Evolutionary conservation across 2,329 filamentous ascomycete species (phyloP).

Genomic region (Fusarium albidum): DNA sequence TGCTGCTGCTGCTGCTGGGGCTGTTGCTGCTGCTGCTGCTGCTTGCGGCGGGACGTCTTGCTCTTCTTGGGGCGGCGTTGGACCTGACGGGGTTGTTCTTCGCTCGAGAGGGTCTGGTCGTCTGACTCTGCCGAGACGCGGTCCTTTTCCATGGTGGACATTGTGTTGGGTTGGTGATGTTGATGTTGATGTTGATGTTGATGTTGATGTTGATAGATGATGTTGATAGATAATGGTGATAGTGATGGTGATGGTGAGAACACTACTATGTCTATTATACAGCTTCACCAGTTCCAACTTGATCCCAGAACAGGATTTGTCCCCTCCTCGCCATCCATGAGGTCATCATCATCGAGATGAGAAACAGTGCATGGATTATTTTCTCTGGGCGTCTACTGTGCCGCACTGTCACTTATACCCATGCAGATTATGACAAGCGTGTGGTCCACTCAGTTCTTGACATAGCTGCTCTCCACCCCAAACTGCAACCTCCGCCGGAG

Average conservation of each 20-base stretch:
- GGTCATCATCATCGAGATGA: conserved; percentile 42
- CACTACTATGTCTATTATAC: no score
- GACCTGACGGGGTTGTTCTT: conserved; percentile 35
- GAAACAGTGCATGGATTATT: conserved; percentile 22
- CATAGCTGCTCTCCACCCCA: conserved; percentile 57
- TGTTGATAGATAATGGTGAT: not conserved
- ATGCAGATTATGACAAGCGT: conserved; percentile 3
- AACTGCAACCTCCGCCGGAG: conserved; percentile 51
- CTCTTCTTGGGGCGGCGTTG: conserved; percentile 42
- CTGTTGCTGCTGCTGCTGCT: conserved; percentile 25
- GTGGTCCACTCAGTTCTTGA: conserved; percentile 44
- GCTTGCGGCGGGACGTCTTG: conserved; percentile 41
- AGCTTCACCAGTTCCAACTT: conserved; percentile 25
- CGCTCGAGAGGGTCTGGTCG: conserved; percentile 34
- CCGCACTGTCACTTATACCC: not conserved
- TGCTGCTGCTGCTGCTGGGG: no score
- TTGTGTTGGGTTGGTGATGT: conserved; percentile 14
- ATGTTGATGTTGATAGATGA: not conserved
- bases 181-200: not conserved
- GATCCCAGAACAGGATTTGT: conserved; percentile 44
- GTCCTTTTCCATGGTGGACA: conserved; percentile 42
- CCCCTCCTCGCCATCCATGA: conserved; percentile 31
- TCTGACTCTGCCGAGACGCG: conserved; percentile 38
- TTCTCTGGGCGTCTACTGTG: conserved; percentile 8
- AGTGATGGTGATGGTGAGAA: not conserved